Conservation (phyloP, 1,139 yeast species). For the Sugiyamaella xylanicola region DNA sequence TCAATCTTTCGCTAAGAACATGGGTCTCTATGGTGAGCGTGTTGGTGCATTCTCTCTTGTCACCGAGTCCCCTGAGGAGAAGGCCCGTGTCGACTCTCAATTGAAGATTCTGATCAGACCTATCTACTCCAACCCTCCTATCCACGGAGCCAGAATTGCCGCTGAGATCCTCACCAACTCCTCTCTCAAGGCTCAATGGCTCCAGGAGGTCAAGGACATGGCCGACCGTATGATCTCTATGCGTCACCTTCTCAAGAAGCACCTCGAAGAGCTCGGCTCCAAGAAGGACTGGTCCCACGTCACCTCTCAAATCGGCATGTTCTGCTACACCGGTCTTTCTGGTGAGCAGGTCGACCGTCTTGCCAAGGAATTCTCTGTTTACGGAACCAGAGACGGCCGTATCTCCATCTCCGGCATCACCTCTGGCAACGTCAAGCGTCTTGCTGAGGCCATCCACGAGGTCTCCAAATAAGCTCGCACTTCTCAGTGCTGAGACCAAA, state of each 20-base stretch:
- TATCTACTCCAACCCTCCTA: slow-evolving; percentile 91
- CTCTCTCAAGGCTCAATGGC: slow-evolving; percentile 76
- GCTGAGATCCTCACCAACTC: slow-evolving; percentile 70
- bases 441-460: slow-evolving; percentile 74
- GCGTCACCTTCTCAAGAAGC: slow-evolving; percentile 68
- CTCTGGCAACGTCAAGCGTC: slow-evolving; percentile 72
- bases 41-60: slow-evolving; percentile 77
- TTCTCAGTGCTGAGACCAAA: neutral
- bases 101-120: slow-evolving; percentile 76
- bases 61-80: slow-evolving; percentile 43
- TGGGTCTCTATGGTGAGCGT: slow-evolving; percentile 98
- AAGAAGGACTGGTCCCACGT: slow-evolving; percentile 95
- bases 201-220: slow-evolving; percentile 82
- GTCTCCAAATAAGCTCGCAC: slow-evolving; percentile 31
- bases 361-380: slow-evolving; percentile 77
- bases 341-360: slow-evolving; percentile 79
- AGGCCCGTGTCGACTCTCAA: slow-evolving; percentile 63
- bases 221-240: slow-evolving; percentile 77
- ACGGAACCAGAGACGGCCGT: slow-evolving; percentile 72
- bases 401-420: slow-evolving; percentile 94
- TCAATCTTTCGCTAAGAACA: slow-evolving; percentile 97
- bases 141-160: slow-evolving; percentile 93
- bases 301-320: slow-evolving; percentile 93
- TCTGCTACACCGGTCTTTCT: slow-evolving; percentile 86
- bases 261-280: slow-evolving; percentile 66